Conservation (phyloP, 2,329 filamentous ascomycete genomes). For the Herpomyces periplanetae region DNA sequence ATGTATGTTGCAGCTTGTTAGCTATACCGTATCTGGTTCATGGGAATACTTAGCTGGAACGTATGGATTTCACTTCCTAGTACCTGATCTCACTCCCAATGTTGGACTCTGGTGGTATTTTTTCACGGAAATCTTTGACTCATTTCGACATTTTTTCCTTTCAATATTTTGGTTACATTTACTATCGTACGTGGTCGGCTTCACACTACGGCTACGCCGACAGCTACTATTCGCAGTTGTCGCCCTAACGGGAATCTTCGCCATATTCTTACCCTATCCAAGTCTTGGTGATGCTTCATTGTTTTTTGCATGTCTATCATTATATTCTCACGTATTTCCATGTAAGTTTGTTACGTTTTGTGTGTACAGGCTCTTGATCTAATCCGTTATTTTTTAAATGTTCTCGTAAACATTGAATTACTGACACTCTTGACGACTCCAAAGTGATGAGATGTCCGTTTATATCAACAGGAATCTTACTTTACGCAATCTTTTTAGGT, state of each 20-base stretch:
- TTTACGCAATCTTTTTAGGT: conserved; percentile 59
- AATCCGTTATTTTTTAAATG: background rate
- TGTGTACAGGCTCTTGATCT: background rate
- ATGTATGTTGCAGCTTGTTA: conserved; percentile 27
- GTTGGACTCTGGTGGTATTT: conserved; percentile 98
- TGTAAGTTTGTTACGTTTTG: conserved; percentile 11
- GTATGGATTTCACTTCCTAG: conserved; percentile 61
- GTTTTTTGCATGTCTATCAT: conserved; percentile 39
- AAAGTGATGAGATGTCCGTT: conserved; percentile 72
- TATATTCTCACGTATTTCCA: conserved; percentile 71
- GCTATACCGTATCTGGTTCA: conserved; percentile 27
- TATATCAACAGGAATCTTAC: conserved; percentile 34
- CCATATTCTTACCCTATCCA: conserved; percentile 88
- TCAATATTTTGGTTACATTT: conserved; percentile 94
- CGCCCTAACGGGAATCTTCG: conserved; percentile 52
- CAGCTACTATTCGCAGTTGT: conserved; percentile 60
- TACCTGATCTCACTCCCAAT: conserved; percentile 75
- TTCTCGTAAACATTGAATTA: conserved; percentile 1
- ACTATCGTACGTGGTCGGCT: conserved; percentile 46
- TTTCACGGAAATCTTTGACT: conserved; percentile 97
- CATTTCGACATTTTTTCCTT: conserved; percentile 81
- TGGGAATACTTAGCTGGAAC: conserved; percentile 65
- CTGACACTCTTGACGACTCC: conserved; percentile 3
- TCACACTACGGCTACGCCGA: conserved; percentile 33
- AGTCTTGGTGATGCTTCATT: conserved; percentile 61